These are phyloP conservation scores for Lophiostoma macrostomum DNA, from an alignment of 495 filamentous ascomycete species.

Conservation along the genomic window DNA sequence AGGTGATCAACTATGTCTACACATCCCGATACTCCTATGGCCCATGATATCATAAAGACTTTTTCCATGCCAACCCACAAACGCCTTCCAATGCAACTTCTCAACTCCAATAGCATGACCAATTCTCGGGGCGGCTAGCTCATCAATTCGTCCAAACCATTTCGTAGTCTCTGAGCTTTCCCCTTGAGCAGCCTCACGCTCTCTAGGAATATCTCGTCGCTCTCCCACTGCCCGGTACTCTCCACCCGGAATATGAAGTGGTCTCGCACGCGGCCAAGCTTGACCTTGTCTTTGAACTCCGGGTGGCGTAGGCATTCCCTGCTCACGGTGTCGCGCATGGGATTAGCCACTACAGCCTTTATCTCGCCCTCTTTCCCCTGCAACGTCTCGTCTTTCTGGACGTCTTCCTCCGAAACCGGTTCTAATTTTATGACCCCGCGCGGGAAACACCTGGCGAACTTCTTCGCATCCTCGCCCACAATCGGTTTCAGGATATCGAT, in stretches of 20 bases:
- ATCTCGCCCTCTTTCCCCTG: conserved; percentile 68
- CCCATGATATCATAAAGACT: conserved; percentile 9
- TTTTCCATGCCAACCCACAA: neutral
- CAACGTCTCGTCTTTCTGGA: conserved; percentile 57
- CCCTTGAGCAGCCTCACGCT: conserved; percentile 77
- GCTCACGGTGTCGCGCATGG: conserved; percentile 87
- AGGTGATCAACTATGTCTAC: no score
- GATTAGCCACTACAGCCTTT: conserved; percentile 80
- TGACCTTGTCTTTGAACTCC: conserved; percentile 93
- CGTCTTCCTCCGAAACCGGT: conserved; percentile 65
- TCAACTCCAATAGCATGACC: no score
- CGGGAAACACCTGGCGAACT: conserved; percentile 89
- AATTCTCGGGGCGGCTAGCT: conserved; percentile 40
- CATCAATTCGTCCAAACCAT: conserved; percentile 55
- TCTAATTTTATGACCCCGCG: conserved; percentile 81
- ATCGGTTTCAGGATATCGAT: conserved; percentile 83
- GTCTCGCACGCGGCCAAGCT: conserved; percentile 81
- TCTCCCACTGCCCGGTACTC: conserved; percentile 89
- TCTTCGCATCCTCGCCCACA: conserved; percentile 76
- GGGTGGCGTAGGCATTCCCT: conserved; percentile 86
- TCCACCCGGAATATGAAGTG: conserved; percentile 98
- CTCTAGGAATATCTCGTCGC: conserved; percentile 87
- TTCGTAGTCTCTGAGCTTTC: conserved; percentile 67
- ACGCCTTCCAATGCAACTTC: conserved; percentile 23
- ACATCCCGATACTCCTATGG: no score